Evolutionary conservation across 495 filamentous ascomycete genomes (phyloP).

Genomic region (Pyrenopolyporus hunteri): DNA sequence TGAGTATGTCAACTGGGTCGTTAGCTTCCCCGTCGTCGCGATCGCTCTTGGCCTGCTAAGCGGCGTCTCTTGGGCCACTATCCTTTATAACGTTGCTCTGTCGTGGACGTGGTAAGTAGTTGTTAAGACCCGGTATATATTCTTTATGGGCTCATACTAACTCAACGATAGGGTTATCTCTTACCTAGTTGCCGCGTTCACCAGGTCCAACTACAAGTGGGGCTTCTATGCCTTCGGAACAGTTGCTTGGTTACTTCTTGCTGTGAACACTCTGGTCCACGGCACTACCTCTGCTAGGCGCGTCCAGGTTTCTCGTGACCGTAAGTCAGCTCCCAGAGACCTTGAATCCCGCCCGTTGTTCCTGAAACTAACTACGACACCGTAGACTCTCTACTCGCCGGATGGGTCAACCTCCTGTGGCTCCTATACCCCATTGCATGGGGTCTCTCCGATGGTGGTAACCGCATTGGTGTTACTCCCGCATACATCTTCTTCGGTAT

Average conservation of each 20-base stretch:
- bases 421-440: conserved; percentile 57
- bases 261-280: conserved; percentile 40
- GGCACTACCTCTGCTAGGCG: conserved; percentile 43
- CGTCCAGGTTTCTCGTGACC: conserved; percentile 46
- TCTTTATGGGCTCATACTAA: conserved; percentile 6
- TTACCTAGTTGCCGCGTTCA: conserved; percentile 53
- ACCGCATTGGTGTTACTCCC: conserved; percentile 49
- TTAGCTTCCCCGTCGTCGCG: conserved; percentile 50
- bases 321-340: conserved; percentile 9
- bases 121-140: neutral
- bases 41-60: conserved; percentile 53
- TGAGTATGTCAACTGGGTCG: conserved; percentile 58
- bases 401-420: conserved; percentile 55
- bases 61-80: conserved; percentile 54
- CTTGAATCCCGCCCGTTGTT: neutral
- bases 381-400: conserved; percentile 45
- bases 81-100: conserved; percentile 51
- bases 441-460: conserved; percentile 55
- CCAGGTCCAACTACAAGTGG: conserved; percentile 56
- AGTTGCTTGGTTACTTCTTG: conserved; percentile 45
- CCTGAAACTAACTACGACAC: conserved; percentile 4
- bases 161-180: conserved; percentile 42
- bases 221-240: conserved; percentile 57
- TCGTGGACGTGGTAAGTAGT: conserved; percentile 51
- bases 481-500: conserved; percentile 55